Conservation (phyloP, 2,329 filamentous ascomycete genomes). For the Claviceps pusilla region DNA sequence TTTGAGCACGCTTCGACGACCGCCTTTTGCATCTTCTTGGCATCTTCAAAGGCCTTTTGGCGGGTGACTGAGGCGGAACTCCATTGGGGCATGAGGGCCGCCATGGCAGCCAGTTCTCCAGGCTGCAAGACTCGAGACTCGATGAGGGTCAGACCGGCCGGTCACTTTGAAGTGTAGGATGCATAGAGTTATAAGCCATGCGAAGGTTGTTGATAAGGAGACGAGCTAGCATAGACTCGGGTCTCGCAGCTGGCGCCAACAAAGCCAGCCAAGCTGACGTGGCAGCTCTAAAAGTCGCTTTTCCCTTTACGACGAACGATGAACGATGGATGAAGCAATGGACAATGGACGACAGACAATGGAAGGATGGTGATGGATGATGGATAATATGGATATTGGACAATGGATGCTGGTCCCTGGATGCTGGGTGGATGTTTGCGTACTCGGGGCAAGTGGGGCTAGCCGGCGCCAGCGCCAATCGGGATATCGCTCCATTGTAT, state of each 20-base stretch:
- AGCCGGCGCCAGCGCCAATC: neutral
- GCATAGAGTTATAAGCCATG: neutral
- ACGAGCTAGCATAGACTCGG: neutral
- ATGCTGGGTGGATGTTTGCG: neutral
- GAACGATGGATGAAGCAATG: no score
- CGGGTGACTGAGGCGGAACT: constrained; percentile 33
- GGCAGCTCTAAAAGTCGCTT: neutral
- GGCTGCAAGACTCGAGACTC: neutral
- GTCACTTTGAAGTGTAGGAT: neutral
- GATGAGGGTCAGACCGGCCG: neutral
- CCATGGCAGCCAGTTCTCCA: constrained; percentile 16
- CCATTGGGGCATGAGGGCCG: constrained; percentile 27
- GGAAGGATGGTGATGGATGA: neutral
- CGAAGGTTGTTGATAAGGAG: neutral
- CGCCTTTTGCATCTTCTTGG: constrained; percentile 50
- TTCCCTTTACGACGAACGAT: neutral
- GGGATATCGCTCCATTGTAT: neutral
- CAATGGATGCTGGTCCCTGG: neutral
- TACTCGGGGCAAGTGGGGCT: neutral
- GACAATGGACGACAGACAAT: neutral
- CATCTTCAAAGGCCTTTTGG: constrained; percentile 51
- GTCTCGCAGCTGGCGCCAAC: neutral
- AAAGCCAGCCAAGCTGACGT: neutral
- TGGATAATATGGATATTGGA: neutral
- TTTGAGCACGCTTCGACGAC: constrained; percentile 48